These are phyloP conservation scores for Atkinsonella hypoxylon DNA, from an alignment of 2,329 filamentous ascomycete genomes.

Conservation along the genomic window DNA sequence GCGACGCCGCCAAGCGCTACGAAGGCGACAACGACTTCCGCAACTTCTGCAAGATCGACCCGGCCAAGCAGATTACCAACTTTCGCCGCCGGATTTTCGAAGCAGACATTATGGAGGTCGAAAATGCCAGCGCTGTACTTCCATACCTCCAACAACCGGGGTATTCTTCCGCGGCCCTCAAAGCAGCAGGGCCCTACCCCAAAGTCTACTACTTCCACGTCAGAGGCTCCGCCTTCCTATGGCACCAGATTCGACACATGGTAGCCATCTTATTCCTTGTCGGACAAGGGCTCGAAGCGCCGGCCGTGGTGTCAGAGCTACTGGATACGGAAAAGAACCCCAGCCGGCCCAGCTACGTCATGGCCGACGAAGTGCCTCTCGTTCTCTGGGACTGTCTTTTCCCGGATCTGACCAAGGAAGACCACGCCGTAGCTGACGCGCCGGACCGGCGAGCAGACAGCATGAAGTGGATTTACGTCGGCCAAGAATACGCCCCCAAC, in stretches of 20 bases:
- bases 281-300: conserved; percentile 73
- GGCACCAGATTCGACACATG: conserved; percentile 97
- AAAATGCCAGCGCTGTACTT: conserved; percentile 39
- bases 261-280: conserved; percentile 86
- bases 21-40: conserved; percentile 86
- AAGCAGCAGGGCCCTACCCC: conserved; percentile 21
- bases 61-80: conserved; percentile 77
- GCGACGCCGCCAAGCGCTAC: conserved; percentile 63
- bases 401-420: conserved; percentile 29
- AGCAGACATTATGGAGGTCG: conserved; percentile 63
- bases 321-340: conserved; percentile 63
- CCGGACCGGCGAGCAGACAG: conserved; percentile 35
- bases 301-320: conserved; percentile 59
- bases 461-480: conserved; percentile 68
- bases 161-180: conserved; percentile 7
- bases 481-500: conserved; percentile 46
- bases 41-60: conserved; percentile 92
- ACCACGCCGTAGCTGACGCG: conserved; percentile 2
- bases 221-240: conserved; percentile 84
- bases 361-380: conserved; percentile 80
- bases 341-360: conserved; percentile 72
- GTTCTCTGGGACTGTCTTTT: conserved; percentile 97
- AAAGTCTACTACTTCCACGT: conserved; percentile 84
- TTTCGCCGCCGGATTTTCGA: conserved; percentile 71
- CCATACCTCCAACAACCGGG: conserved; percentile 38